Evolutionary conservation across 2,329 filamentous ascomycete genomes (phyloP).

Genomic region (Xylariaceae sp.): DNA sequence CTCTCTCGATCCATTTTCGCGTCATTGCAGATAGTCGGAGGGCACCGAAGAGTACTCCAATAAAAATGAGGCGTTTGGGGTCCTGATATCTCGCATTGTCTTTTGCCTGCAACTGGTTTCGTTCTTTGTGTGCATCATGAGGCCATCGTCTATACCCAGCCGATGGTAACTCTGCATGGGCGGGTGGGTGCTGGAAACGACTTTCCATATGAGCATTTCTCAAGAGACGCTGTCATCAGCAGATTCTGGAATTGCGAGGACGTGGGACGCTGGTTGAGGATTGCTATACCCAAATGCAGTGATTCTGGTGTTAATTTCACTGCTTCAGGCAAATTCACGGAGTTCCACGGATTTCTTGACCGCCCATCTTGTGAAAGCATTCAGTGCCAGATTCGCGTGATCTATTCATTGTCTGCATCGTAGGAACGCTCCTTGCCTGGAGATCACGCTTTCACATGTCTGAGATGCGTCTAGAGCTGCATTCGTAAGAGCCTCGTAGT

Average conservation of each 20-base stretch:
- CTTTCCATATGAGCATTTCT: conserved; percentile 51
- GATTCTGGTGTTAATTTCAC: conserved; percentile 41
- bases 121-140: conserved; percentile 35
- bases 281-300: conserved; percentile 55
- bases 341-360: conserved; percentile 41
- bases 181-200: conserved; percentile 56
- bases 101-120: conserved; percentile 41
- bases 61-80: conserved; percentile 64
- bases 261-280: conserved; percentile 60
- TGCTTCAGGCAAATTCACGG: conserved; percentile 58
- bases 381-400: background rate
- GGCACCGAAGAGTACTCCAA: conserved; percentile 53
- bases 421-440: background rate
- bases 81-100: conserved; percentile 77
- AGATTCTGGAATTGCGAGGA: conserved; percentile 46
- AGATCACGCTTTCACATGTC: background rate
- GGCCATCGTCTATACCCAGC: conserved; percentile 39
- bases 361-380: background rate
- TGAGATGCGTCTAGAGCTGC: background rate
- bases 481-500: background rate
- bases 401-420: background rate
- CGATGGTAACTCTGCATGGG: conserved; percentile 44
- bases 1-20: conserved; percentile 33
- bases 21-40: conserved; percentile 68
- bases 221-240: conserved; percentile 26